These are phyloP conservation scores for Pseudogymnoascus sp. DNA, from an alignment of 2,329 filamentous ascomycete species.

Conservation along the genomic window DNA sequence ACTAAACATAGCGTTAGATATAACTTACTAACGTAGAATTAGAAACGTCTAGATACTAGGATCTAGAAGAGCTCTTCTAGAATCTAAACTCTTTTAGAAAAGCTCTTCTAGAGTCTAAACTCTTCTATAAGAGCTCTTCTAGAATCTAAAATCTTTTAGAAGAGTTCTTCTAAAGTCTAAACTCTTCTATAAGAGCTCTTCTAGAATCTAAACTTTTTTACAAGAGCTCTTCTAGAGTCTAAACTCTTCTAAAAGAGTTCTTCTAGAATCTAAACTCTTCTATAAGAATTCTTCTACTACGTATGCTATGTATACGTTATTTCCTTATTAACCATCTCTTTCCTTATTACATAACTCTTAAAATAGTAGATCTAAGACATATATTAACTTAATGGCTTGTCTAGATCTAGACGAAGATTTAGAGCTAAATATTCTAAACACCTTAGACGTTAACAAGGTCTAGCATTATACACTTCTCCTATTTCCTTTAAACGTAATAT, in stretches of 20 bases:
- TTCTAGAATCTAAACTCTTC: background rate
- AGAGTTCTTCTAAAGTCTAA: too few species aligned
- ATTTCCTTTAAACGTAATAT: slow-evolving; percentile 8
- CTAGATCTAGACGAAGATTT: background rate
- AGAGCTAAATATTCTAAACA: slow-evolving; percentile 11
- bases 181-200: too few species aligned
- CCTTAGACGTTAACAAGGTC: slow-evolving; percentile 10
- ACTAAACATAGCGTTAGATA: too few species aligned
- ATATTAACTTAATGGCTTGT: background rate
- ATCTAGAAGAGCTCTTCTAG: too few species aligned
- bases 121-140: background rate
- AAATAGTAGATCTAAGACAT: background rate
- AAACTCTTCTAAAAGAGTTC: background rate
- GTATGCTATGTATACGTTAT: too few species aligned
- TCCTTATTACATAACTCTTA: background rate
- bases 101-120: background rate
- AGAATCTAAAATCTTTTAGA: too few species aligned
- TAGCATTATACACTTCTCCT: slow-evolving; percentile 1
- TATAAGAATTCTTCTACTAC: too few species aligned
- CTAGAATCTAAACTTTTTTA: background rate
- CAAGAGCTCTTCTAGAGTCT: background rate
- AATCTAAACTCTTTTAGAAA: too few species aligned
- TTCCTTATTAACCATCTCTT: background rate
- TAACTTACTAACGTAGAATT: too few species aligned
- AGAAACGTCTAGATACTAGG: too few species aligned